Base-by-base conservation (phyloP, 306 rosid species). In the Gastrolobium villosum region DNA sequence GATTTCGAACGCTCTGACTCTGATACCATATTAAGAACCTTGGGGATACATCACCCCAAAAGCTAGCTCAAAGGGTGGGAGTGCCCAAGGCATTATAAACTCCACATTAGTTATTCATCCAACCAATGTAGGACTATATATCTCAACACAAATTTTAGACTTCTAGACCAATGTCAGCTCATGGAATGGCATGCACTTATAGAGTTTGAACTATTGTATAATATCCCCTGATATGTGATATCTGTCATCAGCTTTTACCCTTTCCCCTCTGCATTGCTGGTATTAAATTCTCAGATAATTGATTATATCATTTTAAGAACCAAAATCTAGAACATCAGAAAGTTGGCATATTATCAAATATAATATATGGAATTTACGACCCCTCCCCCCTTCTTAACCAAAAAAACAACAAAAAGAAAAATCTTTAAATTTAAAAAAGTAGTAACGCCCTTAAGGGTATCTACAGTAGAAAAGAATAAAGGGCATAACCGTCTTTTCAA, bases 401-500 rank as follows among this genome's bases (percentile, higher is more conserved):
- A 50, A n/a, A 2, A 50, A 9, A 7, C 13, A 69, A 14, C 1
- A 54, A 52, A 50, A 66, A 57, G 37, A 5, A 5, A 74, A 54
- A 7, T 34, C 15, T 63, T 73, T 13, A 7, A 35, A 66, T 34
- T 13, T 61, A 62, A 37, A 14, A 40, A 64, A 36, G 32, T 41
- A 75, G 78, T 30, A 50, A 11, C 11, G 52, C 36, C 30, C 48
- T 28, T n/a, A 56, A 48, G 69, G 70, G 65, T 46, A 77, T 31
- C 49, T n/a, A 39, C 74, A 69, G 43, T 34, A 65, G 54, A 15
- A 49, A 68, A 53, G 31, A 62, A 54, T 46, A 77, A 71, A 80
- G 83, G 71, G 59, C 70, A 60, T 5, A 67, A 13, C 59, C 0
- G 78, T 73, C 83, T 53, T 36, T 81, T 75, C 59, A 7, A 13